phyloP scores from a whole-genome alignment of 2,329 filamentous ascomycete species.

The Penicillium sclerotigenum region DNA sequence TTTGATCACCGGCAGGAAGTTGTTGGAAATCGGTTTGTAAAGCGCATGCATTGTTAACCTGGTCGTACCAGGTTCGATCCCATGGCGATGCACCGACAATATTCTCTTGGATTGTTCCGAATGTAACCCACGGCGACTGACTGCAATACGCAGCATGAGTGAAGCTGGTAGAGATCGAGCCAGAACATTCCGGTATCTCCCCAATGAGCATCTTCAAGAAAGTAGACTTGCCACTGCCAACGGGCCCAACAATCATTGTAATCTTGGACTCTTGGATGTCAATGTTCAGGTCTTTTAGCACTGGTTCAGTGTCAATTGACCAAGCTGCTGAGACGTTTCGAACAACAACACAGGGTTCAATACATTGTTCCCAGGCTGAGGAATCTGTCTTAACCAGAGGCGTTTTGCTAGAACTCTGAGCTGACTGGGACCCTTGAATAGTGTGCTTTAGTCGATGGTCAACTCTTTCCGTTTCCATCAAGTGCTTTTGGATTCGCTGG shows the following conservation, averaged over 20 bases:
- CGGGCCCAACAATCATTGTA: slow-evolving; percentile 20
- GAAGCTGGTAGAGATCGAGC: slow-evolving; percentile 14
- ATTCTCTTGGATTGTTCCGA: slow-evolving; percentile 16
- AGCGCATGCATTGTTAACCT: slow-evolving; percentile 9
- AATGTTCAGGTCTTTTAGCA: slow-evolving; percentile 13
- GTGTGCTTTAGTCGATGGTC: slow-evolving; percentile 9
- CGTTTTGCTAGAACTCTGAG: neutral
- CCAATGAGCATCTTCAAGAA: slow-evolving; percentile 17
- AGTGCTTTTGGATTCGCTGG: slow-evolving; percentile 21
- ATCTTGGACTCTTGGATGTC: slow-evolving; percentile 5
- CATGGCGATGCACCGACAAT: slow-evolving; percentile 14
- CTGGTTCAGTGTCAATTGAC: slow-evolving; percentile 14
- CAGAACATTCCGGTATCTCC: slow-evolving; percentile 14
- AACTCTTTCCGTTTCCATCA: slow-evolving; percentile 10
- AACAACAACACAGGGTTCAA: neutral
- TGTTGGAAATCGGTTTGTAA: slow-evolving; percentile 14
- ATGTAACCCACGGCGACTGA: slow-evolving; percentile 22
- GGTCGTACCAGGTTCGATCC: slow-evolving; percentile 13
- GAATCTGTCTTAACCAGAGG: slow-evolving; percentile 5
- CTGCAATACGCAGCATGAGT: slow-evolving; percentile 17
- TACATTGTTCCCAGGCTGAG: neutral
- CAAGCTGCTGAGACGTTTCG: slow-evolving; percentile 12
- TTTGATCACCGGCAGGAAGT: slow-evolving; percentile 21
- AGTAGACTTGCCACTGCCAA: slow-evolving; percentile 23
- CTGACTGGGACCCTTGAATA: neutral